Evolutionary conservation across 1,284 basidiomycete species (phyloP).

Genomic region (Pseudozyma sp.): DNA sequence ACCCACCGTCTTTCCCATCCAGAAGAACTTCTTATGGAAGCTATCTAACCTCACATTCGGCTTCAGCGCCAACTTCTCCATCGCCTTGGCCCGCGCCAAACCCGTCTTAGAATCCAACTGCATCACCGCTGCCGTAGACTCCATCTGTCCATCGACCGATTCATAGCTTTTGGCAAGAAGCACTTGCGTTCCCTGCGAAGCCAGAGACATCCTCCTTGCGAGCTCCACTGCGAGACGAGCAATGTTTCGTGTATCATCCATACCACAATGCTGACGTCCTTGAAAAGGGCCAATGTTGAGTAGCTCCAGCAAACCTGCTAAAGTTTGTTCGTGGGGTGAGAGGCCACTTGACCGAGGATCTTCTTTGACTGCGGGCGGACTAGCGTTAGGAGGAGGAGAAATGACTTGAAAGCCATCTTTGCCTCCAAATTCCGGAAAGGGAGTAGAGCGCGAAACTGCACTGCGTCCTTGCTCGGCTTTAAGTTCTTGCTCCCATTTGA

Average conservation of each 20-base stretch:
- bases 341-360: conserved; percentile 22
- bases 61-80: conserved; percentile 35
- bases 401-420: conserved; percentile 50
- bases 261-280: conserved; percentile 71
- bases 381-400: conserved; percentile 1
- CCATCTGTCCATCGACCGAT: conserved; percentile 28
- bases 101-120: conserved; percentile 14
- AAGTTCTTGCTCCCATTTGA: conserved; percentile 46
- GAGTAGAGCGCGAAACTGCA: conserved; percentile 14
- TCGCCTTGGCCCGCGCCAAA: conserved; percentile 17
- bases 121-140: conserved; percentile 21
- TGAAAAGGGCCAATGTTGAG: conserved; percentile 62
- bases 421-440: conserved; percentile 32
- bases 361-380: conserved; percentile 3
- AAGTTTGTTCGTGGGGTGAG: conserved; percentile 42
- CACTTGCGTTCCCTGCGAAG: conserved; percentile 25
- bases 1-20: conserved; percentile 35
- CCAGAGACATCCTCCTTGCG: conserved; percentile 22
- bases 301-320: conserved; percentile 50
- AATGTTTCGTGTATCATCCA: conserved; percentile 71
- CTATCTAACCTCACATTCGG: conserved; percentile 41
- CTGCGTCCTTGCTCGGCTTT: conserved; percentile 13
- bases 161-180: conserved; percentile 33
- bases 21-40: conserved; percentile 31
- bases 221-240: conserved; percentile 66